These are phyloP conservation scores for Candida verbasci DNA, from an alignment of 805 yeast species.

Conservation along the genomic window DNA sequence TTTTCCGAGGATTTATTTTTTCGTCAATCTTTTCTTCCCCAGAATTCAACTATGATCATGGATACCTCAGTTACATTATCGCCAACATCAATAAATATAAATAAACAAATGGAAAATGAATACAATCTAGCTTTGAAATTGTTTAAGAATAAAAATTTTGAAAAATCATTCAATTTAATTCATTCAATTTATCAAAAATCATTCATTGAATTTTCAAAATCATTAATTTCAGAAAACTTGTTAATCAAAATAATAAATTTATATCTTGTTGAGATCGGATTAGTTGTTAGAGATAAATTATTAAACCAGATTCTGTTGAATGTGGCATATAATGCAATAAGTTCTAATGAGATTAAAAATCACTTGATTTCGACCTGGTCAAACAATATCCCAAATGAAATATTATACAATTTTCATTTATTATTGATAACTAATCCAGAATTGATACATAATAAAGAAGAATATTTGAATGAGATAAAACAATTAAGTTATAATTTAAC, in stretches of 20 bases:
- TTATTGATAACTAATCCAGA: slow-evolving; percentile 23
- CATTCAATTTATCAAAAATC: slow-evolving; percentile 18
- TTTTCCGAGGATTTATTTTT: slow-evolving; percentile 1
- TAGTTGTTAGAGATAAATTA: slow-evolving; percentile 9
- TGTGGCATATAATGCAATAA: slow-evolving; percentile 6
- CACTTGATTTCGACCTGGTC: slow-evolving; percentile 4
- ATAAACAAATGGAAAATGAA: slow-evolving; percentile 12
- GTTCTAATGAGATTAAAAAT: slow-evolving; percentile 7
- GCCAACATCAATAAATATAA: not conserved
- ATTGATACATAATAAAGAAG: slow-evolving; percentile 10
- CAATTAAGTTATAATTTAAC: slow-evolving; percentile 6
- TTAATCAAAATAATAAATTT: slow-evolving; percentile 31
- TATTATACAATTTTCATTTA: slow-evolving; percentile 28
- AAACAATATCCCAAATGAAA: slow-evolving; percentile 27
- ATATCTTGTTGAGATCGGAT: slow-evolving; percentile 34
- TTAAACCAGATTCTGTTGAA: not conserved
- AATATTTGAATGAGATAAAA: slow-evolving; percentile 8
- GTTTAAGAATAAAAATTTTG: slow-evolving; percentile 35
- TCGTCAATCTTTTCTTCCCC: no score
- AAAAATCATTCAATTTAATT: slow-evolving; percentile 25
- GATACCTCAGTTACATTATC: slow-evolving; percentile 4
- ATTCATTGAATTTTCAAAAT: slow-evolving; percentile 18
- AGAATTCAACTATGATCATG: slow-evolving; percentile 1
- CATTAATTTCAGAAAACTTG: slow-evolving; percentile 21
- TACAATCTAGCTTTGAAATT: slow-evolving; percentile 35